These are phyloP conservation scores for Phaeophleospora eucalypticola DNA, from an alignment of 2,329 filamentous ascomycete genomes.

Conservation along the genomic window DNA sequence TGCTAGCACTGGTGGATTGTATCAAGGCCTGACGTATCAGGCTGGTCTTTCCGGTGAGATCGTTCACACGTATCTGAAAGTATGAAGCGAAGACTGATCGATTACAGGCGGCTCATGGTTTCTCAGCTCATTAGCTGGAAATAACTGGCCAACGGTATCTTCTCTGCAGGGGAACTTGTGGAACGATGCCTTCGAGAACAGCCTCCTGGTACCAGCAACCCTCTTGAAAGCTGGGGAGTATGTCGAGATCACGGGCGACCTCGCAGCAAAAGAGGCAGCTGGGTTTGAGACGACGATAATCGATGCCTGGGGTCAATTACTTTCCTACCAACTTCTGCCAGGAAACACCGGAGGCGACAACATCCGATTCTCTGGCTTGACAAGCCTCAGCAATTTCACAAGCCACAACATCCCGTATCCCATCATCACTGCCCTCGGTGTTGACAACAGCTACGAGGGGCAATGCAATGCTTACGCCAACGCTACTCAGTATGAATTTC, in stretches of 20 bases:
- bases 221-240: slow-evolving; percentile 28
- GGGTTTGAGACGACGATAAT: slow-evolving; percentile 40
- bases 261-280: slow-evolving; percentile 36
- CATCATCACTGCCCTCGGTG: slow-evolving; percentile 42
- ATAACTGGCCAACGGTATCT: slow-evolving; percentile 45
- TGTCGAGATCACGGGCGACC: slow-evolving; percentile 31
- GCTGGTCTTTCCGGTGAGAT: slow-evolving; percentile 38
- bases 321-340: slow-evolving; percentile 39
- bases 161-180: slow-evolving; percentile 39
- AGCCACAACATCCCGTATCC: slow-evolving; percentile 41
- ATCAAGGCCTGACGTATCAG: slow-evolving; percentile 46
- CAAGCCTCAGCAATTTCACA: slow-evolving; percentile 39
- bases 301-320: slow-evolving; percentile 40
- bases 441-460: slow-evolving; percentile 33
- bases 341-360: slow-evolving; percentile 37
- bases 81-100: neutral
- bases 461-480: slow-evolving; percentile 43
- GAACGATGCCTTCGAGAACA: slow-evolving; percentile 38
- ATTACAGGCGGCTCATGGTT: slow-evolving; percentile 45
- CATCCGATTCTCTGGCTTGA: slow-evolving; percentile 34
- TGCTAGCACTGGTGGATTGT: slow-evolving; percentile 39
- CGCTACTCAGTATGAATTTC: slow-evolving; percentile 62
- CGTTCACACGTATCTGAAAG: neutral
- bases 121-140: slow-evolving; percentile 43
- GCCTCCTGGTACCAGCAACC: slow-evolving; percentile 36